Base-by-base conservation (phyloP, 768 basidiomycete species). In the Tephrocybe sp. region DNA sequence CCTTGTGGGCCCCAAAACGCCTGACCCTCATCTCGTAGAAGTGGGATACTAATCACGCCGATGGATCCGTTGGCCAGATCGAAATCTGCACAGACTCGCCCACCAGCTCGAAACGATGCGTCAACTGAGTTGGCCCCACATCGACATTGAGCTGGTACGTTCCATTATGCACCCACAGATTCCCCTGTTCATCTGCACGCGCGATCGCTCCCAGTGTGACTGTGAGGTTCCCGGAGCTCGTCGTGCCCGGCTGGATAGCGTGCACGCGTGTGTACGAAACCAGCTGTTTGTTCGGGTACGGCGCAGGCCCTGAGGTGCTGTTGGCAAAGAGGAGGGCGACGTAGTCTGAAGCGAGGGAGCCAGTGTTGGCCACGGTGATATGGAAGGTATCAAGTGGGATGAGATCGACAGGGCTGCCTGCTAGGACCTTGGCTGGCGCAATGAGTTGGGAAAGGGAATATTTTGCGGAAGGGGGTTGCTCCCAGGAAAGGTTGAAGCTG, bases 271-370 rank as follows among this genome's bases (percentile, higher is more conserved):
- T 66, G 59, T 80, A 84, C 4, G 74, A 65, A 6, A 79, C 68
- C 41, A 83, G 75, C 54, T 73, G 64, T 62, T 82, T 81, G 49
- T 76, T 77, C n/a, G 80, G 80, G 46, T 69, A 70, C 1, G 81
- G 81, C 14, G 73, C 58, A 2, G 80, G 78, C 2, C 81, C 81
- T 21, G 68, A 72, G 3, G 68, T 68, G 23, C 75, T 73, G 42
- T 71, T 75, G 51, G 75, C 61, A 65, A 82, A 84, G 11, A 81
- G 65, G 43, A 83, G 70, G 11, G 79, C 73, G 21, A 80, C 77
- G 56, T 79, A 83, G 64, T 84, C 81, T 10, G 80, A 83, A 0
- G 73, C 63, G 11, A 69, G 64, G 32, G 65, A 62, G 14, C 81
- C 80, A 0, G 71, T 74, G 63, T 83, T 84, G 48, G 60, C 72